phyloP scores from a whole-genome alignment of 139 green algal species.

The Pycnococcus provasolii region DNA sequence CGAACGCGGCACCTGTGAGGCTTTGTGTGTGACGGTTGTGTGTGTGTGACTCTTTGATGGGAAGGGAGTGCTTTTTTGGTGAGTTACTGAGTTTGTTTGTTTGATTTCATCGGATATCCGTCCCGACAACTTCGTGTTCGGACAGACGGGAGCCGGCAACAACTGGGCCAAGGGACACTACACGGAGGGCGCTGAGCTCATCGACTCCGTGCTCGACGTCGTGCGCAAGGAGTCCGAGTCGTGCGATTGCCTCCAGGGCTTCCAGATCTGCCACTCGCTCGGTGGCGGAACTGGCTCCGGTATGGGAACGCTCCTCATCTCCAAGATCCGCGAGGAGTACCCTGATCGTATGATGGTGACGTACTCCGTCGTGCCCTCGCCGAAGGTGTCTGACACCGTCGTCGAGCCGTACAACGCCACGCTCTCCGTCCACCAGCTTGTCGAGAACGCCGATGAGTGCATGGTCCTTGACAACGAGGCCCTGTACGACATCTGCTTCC shows the following conservation, averaged over 20 bases:
- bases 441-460: slow-evolving; percentile 99
- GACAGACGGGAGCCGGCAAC: slow-evolving; percentile 92
- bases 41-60: too few relatives aligned
- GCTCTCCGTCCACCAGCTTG: slow-evolving; percentile 98
- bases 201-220: slow-evolving; percentile 96
- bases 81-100: too few relatives aligned
- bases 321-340: slow-evolving; percentile 97
- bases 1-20: too few relatives aligned
- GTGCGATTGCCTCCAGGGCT: slow-evolving; percentile 96
- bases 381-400: slow-evolving; percentile 98
- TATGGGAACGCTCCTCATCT: slow-evolving; percentile 97
- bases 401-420: slow-evolving; percentile 99
- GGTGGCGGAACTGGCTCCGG: slow-evolving; percentile 91
- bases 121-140: slow-evolving; percentile 97
- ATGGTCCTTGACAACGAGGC: slow-evolving; percentile 98
- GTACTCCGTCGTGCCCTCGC: slow-evolving; percentile 97
- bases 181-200: slow-evolving; percentile 96
- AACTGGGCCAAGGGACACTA: slow-evolving; percentile 99
- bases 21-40: too few relatives aligned
- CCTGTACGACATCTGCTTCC: slow-evolving; percentile 99
- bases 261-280: slow-evolving; percentile 93
- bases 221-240: slow-evolving; percentile 97
- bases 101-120: slow-evolving; percentile 38
- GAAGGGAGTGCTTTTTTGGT: too few relatives aligned
- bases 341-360: slow-evolving; percentile 98